phyloP scores from a whole-genome alignment of 2,329 filamentous ascomycete genomes.

The Fusarium sp. region DNA sequence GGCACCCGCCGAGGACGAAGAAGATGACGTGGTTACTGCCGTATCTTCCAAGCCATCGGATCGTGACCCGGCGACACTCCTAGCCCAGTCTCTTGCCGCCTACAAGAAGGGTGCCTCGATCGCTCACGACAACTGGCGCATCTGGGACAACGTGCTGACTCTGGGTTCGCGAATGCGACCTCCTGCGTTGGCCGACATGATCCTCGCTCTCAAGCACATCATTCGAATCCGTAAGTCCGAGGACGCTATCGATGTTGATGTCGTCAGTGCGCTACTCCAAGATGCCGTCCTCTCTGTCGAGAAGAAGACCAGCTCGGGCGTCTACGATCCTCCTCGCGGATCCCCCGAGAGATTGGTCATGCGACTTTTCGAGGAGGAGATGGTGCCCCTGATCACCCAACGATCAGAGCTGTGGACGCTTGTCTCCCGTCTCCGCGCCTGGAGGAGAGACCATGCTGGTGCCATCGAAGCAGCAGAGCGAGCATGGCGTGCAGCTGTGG shows the following conservation, averaged over 20 bases:
- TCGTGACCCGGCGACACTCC: conserved; percentile 65
- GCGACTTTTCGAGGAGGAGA: conserved; percentile 73
- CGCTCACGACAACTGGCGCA: conserved; percentile 85
- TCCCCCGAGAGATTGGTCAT: conserved; percentile 69
- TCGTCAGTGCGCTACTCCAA: conserved; percentile 75
- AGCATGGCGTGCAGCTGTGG: conserved; percentile 78
- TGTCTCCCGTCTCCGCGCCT: conserved; percentile 74
- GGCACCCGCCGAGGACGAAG: conserved; percentile 40
- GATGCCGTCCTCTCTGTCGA: conserved; percentile 66
- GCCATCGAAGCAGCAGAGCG: conserved; percentile 88
- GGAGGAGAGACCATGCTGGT: conserved; percentile 72
- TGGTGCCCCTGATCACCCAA: conserved; percentile 84
- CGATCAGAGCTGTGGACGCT: conserved; percentile 80
- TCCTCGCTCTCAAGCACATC: conserved; percentile 76
- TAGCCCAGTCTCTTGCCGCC: conserved; percentile 78
- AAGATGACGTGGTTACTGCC: conserved; percentile 43
- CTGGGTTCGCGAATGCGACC: conserved; percentile 80
- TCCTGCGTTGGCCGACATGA: conserved; percentile 75
- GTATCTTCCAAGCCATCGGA: conserved; percentile 34
- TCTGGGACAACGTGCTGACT: conserved; percentile 96
- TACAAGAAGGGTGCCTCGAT: conserved; percentile 87
- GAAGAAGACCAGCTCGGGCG: conserved; percentile 42
- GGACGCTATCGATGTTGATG: conserved; percentile 75
- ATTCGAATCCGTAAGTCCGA: conserved; percentile 81
- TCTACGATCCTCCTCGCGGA: conserved; percentile 59